phyloP scores from a whole-genome alignment of 441 rosid genomes.

The Erodium trifolium region DNA sequence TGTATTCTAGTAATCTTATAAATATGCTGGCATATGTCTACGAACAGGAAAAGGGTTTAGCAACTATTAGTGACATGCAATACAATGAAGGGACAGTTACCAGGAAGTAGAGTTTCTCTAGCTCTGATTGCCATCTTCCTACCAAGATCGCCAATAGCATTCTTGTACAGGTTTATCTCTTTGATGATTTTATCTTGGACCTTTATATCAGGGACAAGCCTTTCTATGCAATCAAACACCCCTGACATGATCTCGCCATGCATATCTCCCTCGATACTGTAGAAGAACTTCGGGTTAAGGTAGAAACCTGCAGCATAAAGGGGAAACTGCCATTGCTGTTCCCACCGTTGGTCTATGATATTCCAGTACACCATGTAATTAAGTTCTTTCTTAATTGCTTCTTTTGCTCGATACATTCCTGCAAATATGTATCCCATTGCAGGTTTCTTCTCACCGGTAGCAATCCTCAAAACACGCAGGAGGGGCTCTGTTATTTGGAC shows the following conservation, averaged over 20 bases:
- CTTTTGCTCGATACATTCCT: conserved; percentile 71
- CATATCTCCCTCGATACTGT: conserved; percentile 55
- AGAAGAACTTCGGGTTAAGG: conserved; percentile 85
- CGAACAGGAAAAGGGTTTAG: conserved; percentile 7
- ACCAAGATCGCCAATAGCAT: conserved; percentile 72
- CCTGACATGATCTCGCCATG: conserved; percentile 54
- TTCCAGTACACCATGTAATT: conserved; percentile 60
- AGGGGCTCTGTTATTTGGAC: conserved; percentile 56
- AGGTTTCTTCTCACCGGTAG: conserved; percentile 52
- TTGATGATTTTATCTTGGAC: conserved; percentile 69
- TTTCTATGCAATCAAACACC: conserved; percentile 83
- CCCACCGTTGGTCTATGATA: conserved; percentile 74
- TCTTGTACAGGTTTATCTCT: conserved; percentile 65
- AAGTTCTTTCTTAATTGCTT: conserved; percentile 58
- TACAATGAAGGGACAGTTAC: conserved; percentile 30
- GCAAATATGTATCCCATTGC: conserved; percentile 87
- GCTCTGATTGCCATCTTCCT: conserved; percentile 84
- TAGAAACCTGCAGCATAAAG: conserved; percentile 83
- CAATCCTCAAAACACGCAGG: conserved; percentile 48
- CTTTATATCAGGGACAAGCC: conserved; percentile 53
- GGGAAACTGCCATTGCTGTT: conserved; percentile 56
- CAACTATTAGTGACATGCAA: conserved; percentile 10
- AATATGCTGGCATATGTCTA: conserved; percentile 5
- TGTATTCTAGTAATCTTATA: background rate
- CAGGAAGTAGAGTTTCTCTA: conserved; percentile 73